These are phyloP conservation scores for Phanerochaete carnosa DNA, from an alignment of 768 basidiomycete species.

Conservation along the genomic window DNA sequence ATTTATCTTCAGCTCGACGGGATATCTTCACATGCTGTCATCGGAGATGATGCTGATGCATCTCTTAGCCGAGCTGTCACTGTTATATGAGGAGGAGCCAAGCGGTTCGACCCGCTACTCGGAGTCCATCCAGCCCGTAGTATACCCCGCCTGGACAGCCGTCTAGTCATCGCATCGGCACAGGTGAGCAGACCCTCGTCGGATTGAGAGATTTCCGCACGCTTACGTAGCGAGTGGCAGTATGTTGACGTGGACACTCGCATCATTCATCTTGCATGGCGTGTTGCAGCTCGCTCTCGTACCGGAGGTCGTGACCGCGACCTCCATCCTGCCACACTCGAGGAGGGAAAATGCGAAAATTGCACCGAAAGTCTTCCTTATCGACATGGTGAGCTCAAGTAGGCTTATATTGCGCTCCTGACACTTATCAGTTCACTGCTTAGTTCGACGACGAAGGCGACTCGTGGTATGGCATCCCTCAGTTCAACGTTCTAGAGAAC, in stretches of 20 bases:
- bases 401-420: not conserved
- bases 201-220: not conserved
- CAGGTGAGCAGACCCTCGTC: not conserved
- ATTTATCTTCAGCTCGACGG: not conserved
- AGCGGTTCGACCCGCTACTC: not conserved
- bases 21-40: not conserved
- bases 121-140: not conserved
- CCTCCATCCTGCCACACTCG: not conserved
- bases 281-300: not conserved
- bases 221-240: not conserved
- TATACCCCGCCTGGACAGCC: not conserved
- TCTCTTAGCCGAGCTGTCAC: not conserved
- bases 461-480: conserved; percentile 21
- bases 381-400: conserved; percentile 2
- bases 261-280: not conserved
- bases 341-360: not conserved
- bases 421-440: too few species aligned
- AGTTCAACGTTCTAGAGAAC: conserved; percentile 30
- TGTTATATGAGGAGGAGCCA: not conserved
- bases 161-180: not conserved
- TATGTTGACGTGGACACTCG: not conserved
- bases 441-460: conserved; percentile 14
- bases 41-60: not conserved
- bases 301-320: not conserved
- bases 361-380: conserved; percentile 7